Evolutionary conservation across 2,329 filamentous ascomycete species (phyloP).

Genomic region (Cryphonectria naterciae): DNA sequence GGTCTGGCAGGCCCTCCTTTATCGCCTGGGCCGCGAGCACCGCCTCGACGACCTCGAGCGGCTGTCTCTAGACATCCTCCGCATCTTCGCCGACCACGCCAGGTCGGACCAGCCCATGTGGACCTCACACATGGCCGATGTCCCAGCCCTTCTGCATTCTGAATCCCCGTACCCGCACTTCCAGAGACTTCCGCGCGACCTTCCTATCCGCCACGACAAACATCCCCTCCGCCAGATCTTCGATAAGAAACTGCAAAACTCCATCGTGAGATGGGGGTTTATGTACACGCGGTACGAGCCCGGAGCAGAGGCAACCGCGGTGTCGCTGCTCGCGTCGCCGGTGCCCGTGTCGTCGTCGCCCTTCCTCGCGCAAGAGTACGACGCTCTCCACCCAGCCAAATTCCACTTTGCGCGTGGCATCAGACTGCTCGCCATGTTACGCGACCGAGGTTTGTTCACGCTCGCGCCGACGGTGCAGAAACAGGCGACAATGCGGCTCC

Average conservation of each 20-base stretch:
- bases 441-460: conserved; percentile 39
- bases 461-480: conserved; percentile 32
- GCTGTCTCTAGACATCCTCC: conserved; percentile 48
- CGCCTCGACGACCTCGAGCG: conserved; percentile 51
- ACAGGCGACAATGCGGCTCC: conserved; percentile 37
- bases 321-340: neutral
- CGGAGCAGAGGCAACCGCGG: conserved; percentile 19
- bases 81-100: conserved; percentile 40
- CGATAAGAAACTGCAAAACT: conserved; percentile 42
- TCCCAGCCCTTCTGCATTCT: conserved; percentile 40
- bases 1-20: conserved; percentile 50
- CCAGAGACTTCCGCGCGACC: conserved; percentile 45
- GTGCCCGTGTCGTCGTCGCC: neutral
- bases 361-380: neutral
- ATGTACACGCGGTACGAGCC: conserved; percentile 39
- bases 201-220: conserved; percentile 44
- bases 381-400: conserved; percentile 24
- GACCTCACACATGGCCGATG: conserved; percentile 49
- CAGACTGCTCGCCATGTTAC: conserved; percentile 40
- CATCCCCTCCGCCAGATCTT: conserved; percentile 57
- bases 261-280: conserved; percentile 52
- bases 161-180: conserved; percentile 40
- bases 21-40: conserved; percentile 48
- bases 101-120: conserved; percentile 40
- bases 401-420: conserved; percentile 40